Evolutionary conservation across 1,284 basidiomycete species (phyloP).

Genomic region (Boletus sp.): DNA sequence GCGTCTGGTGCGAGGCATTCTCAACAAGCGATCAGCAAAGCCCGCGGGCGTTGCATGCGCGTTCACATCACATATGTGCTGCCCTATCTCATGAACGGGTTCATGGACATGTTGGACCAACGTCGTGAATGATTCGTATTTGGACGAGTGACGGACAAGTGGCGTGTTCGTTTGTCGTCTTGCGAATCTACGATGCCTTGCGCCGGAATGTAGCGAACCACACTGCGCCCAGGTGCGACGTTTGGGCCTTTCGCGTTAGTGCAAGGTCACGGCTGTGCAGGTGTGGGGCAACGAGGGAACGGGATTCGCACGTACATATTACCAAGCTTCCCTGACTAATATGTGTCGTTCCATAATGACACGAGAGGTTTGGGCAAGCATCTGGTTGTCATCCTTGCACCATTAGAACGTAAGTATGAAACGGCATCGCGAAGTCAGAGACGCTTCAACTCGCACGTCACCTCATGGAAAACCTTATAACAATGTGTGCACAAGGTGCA

Average conservation of each 20-base stretch:
- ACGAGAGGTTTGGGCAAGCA: conserved; percentile 1
- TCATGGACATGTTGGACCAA: not conserved
- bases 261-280: conserved; percentile 10
- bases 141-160: not conserved
- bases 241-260: not conserved
- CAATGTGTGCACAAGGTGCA: not conserved
- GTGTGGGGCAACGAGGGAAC: conserved; percentile 21
- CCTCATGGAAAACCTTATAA: not conserved
- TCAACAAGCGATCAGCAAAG: conserved; percentile 11
- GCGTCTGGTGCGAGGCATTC: conserved; percentile 21
- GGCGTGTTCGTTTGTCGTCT: conserved; percentile 6
- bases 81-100: conserved; percentile 7
- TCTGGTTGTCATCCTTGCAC: not conserved
- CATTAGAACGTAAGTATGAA: conserved; percentile 12
- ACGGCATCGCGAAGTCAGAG: not conserved
- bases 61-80: conserved; percentile 10
- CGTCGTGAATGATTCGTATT: not conserved
- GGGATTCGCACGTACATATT: conserved; percentile 17
- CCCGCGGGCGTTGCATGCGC: conserved; percentile 16
- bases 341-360: not conserved
- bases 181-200: not conserved
- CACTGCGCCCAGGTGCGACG: not conserved
- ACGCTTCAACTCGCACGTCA: not conserved
- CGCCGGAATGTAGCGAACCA: not conserved
- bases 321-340: not conserved